Evolutionary conservation across 768 basidiomycete species (phyloP).

Genomic region (Leccinum ochraceum): DNA sequence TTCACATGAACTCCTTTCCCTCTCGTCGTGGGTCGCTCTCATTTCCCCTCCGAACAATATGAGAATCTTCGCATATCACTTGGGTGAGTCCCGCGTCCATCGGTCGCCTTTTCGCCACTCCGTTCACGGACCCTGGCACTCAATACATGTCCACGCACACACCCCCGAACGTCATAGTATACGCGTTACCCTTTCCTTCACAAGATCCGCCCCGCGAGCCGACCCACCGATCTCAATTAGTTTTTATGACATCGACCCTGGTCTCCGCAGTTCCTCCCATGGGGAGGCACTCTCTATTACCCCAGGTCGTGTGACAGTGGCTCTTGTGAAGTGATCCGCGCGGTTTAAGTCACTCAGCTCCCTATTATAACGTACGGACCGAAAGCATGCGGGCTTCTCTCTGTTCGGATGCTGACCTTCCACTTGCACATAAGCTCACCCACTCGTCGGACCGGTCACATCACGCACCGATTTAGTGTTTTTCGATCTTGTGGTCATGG

Average conservation of each 20-base stretch:
- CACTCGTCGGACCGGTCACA: conserved; percentile 11
- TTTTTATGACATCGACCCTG: conserved; percentile 8
- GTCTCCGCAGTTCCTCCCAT: conserved; percentile 26
- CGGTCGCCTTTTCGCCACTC: conserved; percentile 19
- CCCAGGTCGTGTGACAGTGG: conserved; percentile 32
- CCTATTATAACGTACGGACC: conserved; percentile 9
- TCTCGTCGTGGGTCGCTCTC: conserved; percentile 2
- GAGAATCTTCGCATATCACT: conserved; percentile 19
- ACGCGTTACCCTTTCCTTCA: conserved; percentile 20
- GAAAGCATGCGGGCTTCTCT: conserved; percentile 5
- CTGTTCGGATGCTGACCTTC: conserved; percentile 7
- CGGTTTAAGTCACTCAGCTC: background rate
- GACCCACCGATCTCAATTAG: conserved; percentile 17
- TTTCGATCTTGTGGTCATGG: conserved; percentile 1
- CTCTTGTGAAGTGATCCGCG: conserved; percentile 8
- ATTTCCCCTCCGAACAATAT: conserved; percentile 10
- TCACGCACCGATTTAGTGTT: background rate
- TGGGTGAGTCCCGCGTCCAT: conserved; percentile 8
- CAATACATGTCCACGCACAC: background rate
- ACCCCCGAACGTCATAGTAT: conserved; percentile 19
- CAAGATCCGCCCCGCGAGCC: conserved; percentile 27
- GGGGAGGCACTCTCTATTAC: conserved; percentile 29
- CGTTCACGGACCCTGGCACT: conserved; percentile 13
- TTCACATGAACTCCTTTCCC: conserved; percentile 18
- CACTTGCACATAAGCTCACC: background rate